These are phyloP conservation scores for Andrographis paniculata DNA, from an alignment of 305 asterid species.

Conservation along the genomic window DNA sequence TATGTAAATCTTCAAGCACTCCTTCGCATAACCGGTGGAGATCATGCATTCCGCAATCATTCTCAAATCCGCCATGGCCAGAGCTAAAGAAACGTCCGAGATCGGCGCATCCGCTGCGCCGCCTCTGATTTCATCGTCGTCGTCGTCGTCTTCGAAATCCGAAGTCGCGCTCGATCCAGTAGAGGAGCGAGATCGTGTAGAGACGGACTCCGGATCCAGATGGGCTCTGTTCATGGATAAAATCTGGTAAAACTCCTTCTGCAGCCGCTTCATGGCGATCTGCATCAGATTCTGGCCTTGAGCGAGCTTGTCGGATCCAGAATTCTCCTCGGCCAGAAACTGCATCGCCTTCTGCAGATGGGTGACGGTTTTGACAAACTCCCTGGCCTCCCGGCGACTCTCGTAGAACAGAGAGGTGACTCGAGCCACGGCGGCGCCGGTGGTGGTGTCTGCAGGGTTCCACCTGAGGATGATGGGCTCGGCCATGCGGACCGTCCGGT, in stretches of 20 bases:
- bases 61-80: conserved; percentile 56
- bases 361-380: conserved; percentile 43
- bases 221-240: conserved; percentile 68
- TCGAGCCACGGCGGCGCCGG: conserved; percentile 34
- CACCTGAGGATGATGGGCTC: conserved; percentile 62
- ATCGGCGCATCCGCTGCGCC: conserved; percentile 33
- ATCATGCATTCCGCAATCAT: conserved; percentile 80
- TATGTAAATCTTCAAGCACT: conserved; percentile 58
- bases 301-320: conserved; percentile 40
- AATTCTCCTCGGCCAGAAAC: conserved; percentile 34
- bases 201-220: conserved; percentile 73
- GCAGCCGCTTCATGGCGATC: conserved; percentile 68
- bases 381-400: conserved; percentile 54
- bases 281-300: conserved; percentile 67
- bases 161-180: conserved; percentile 39
- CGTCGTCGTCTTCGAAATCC: conserved; percentile 40
- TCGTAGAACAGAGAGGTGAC: conserved; percentile 79
- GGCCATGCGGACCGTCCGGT: conserved; percentile 49
- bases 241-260: conserved; percentile 83
- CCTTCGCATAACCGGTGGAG: conserved; percentile 58
- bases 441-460: conserved; percentile 43
- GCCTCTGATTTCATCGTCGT: conserved; percentile 19
- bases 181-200: conserved; percentile 48
- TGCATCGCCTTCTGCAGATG: conserved; percentile 72
- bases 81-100: conserved; percentile 46